phyloP scores from a whole-genome alignment of 192 early-diverging fungal genomes.

The Entomortierella parvispora region DNA sequence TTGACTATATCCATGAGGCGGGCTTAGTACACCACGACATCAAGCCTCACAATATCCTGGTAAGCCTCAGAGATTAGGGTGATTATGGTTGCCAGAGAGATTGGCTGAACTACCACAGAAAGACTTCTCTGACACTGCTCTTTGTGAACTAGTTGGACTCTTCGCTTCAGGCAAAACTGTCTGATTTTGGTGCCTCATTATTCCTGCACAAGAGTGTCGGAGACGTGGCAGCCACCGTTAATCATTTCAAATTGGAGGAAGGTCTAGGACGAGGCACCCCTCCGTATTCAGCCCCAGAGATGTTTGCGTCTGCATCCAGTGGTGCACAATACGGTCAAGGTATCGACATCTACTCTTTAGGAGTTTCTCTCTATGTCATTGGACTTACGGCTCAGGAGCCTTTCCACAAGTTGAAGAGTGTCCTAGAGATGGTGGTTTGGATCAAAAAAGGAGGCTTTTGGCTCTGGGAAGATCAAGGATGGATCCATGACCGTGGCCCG shows the following conservation, averaged over 20 bases:
- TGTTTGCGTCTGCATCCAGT: slow-evolving; percentile 47
- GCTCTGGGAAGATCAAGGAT: slow-evolving; percentile 62
- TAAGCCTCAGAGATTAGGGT: neutral
- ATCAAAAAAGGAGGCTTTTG: slow-evolving; percentile 71
- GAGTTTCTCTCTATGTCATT: slow-evolving; percentile 66
- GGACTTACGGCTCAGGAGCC: slow-evolving; percentile 68
- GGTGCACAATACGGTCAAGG: slow-evolving; percentile 11
- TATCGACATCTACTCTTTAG: slow-evolving; percentile 64
- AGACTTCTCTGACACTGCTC: slow-evolving; percentile 25
- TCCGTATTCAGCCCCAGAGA: slow-evolving; percentile 67
- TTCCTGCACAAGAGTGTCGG: slow-evolving; percentile 9
- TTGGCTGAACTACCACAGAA: neutral
- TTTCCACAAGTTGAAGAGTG: slow-evolving; percentile 62
- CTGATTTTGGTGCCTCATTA: slow-evolving; percentile 52
- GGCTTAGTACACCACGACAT: slow-evolving; percentile 69
- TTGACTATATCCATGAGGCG: slow-evolving; percentile 59
- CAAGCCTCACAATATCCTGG: slow-evolving; percentile 69
- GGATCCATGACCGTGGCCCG: slow-evolving; percentile 47
- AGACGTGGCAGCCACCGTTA: neutral
- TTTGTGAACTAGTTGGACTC: slow-evolving; percentile 52
- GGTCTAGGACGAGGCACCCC: slow-evolving; percentile 55
- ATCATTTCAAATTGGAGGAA: slow-evolving; percentile 15
- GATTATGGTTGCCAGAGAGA: neutral
- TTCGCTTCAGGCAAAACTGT: slow-evolving; percentile 19
- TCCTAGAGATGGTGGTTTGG: slow-evolving; percentile 70